Conservation (phyloP, 768 basidiomycete genomes). For the Coprinellus micaceus region DNA sequence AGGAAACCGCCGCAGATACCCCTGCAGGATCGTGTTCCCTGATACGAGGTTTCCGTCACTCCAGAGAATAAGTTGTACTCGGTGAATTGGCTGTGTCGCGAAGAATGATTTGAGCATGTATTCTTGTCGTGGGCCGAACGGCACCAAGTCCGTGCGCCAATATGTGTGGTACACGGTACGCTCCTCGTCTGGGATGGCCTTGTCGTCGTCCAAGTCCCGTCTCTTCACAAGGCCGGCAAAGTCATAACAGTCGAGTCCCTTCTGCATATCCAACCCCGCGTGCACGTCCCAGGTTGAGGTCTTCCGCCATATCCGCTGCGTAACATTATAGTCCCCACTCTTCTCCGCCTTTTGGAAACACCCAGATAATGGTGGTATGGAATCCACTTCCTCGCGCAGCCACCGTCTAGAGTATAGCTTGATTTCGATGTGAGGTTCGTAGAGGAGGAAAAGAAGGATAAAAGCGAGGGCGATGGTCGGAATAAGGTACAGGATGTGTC, state of each 20-base stretch:
- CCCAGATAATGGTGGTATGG: constrained; percentile 58
- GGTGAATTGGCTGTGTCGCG: constrained; percentile 74
- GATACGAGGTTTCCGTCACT: constrained; percentile 73
- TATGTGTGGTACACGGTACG: constrained; percentile 84
- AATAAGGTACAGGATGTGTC: constrained; percentile 14
- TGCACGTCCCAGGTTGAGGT: constrained; percentile 64
- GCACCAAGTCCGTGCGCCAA: constrained; percentile 86
- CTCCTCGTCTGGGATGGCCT: constrained; percentile 32
- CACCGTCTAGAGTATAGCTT: constrained; percentile 74
- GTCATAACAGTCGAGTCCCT: constrained; percentile 89
- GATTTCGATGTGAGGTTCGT: constrained; percentile 85
- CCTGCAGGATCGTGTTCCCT: constrained; percentile 50
- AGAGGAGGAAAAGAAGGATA: constrained; percentile 49
- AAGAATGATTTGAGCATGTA: constrained; percentile 93
- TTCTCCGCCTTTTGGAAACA: constrained; percentile 68
- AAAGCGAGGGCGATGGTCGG: constrained; percentile 35
- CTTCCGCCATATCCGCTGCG: constrained; percentile 57
- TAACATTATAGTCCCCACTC: constrained; percentile 66
- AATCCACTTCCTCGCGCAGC: constrained; percentile 70
- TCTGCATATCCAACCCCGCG: constrained; percentile 71
- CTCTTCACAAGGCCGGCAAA: constrained; percentile 66
- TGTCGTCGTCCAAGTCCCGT: background rate
- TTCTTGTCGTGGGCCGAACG: constrained; percentile 80
- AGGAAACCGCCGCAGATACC: constrained; percentile 61
- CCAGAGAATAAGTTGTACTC: constrained; percentile 79